These are phyloP conservation scores for Saturnispora besseyi DNA, from an alignment of 805 yeast species.

Conservation along the genomic window DNA sequence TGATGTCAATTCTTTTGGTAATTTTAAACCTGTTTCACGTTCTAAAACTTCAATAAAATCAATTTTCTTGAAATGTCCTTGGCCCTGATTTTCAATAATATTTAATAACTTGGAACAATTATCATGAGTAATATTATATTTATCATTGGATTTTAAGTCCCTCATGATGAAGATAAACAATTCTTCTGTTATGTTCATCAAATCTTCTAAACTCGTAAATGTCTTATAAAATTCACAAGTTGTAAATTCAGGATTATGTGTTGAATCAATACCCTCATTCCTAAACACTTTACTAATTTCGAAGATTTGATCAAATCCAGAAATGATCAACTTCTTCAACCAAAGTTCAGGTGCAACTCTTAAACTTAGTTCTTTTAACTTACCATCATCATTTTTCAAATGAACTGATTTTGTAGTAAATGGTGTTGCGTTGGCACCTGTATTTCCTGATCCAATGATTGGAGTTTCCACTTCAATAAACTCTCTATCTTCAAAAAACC, in stretches of 20 bases:
- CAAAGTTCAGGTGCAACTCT: conserved; percentile 95
- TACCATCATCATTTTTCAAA: conserved; percentile 21
- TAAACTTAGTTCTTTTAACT: conserved; percentile 38
- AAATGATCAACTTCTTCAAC: conserved; percentile 74
- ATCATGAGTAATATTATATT: conserved; percentile 15
- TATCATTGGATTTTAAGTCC: conserved; percentile 21
- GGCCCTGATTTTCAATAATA: conserved; percentile 13
- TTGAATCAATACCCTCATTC: conserved; percentile 86
- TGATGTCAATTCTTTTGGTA: conserved; percentile 36
- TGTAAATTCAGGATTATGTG: conserved; percentile 93
- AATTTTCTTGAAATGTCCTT: conserved; percentile 31
- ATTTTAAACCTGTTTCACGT: conserved; percentile 33
- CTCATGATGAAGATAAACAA: conserved; percentile 38
- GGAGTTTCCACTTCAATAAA: conserved; percentile 91
- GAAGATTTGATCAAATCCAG: conserved; percentile 80
- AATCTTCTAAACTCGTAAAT: conserved; percentile 53
- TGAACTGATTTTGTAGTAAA: conserved; percentile 46
- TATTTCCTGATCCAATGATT: conserved; percentile 49
- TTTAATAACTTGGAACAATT: conserved; percentile 16
- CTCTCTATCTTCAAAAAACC: conserved; percentile 41
- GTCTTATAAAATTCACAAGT: conserved; percentile 83
- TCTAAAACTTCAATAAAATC: conserved; percentile 68
- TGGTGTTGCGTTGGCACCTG: conserved; percentile 93
- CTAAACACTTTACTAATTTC: conserved; percentile 83
- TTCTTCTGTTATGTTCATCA: conserved; percentile 56